Base-by-base conservation (phyloP, 495 filamentous ascomycete species). In the Hypoxylon lienhwacheense region DNA sequence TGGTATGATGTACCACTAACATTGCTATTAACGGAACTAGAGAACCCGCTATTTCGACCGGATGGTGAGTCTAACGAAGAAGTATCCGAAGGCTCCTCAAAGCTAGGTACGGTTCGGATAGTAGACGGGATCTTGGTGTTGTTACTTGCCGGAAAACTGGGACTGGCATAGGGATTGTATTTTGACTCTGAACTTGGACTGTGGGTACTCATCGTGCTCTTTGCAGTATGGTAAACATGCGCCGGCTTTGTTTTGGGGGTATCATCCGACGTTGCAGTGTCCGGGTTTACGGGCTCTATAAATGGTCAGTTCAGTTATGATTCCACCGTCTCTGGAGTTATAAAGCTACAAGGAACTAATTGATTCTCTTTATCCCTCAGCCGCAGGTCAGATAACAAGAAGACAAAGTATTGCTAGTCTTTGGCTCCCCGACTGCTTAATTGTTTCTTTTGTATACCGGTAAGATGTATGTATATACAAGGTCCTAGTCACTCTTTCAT, bases 11-110 rank as follows among this genome's bases (percentile, higher is more conserved):
- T 63, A 41, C 66, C 68, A 62, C 73, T 78, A 45, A 65, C 51
- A 51, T 66, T 75, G 63, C 76, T 78, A 36, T 70, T 71, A 17
- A 73, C 53, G 7, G 74, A 77, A 62, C 74, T 77, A 25, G 76
- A 75, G 26, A 77, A 72, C n/a, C 66, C 69, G 33, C 73, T 76
- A 51, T 73, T 69, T 31, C 70, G 64, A 21, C 70, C 66, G 29
- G 65, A 66, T 8, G 59, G 63, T 5, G 65, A 59, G 6, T 64
- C 65, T 10, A 55, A 57, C 42, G 35, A 70, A 31, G 59, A 67
- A 35, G n/a, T 55, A 25, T 69, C 59, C 17, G 73, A 73, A 29
- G 66, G 59, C 20, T 47, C 65, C 47, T 77, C 73, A 53, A 70
- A 70, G 65, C 70, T 76, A 24, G 63, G 66, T 34, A 78, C 74